Percentiles rank a stretch among this genome's conserved stretches.
Evolutionary conservation across 1,139 yeast genomes (phyloP).

Genomic region (Wickerhamiella pararugosa): DNA sequence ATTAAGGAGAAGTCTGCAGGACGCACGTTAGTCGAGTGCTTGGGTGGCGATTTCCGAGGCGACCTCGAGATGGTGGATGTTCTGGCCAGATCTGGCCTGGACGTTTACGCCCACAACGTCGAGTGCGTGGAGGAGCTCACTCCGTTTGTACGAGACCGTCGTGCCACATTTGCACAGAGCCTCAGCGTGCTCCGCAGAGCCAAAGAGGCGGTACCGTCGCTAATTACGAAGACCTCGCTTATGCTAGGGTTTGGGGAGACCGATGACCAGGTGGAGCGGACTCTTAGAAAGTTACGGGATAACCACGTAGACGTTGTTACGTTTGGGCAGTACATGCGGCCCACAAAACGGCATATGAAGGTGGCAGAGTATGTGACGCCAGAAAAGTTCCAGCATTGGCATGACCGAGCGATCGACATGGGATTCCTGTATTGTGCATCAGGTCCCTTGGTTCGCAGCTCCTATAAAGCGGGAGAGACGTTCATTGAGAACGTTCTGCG

Average conservation of each 20-base stretch:
- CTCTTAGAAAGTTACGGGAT: conserved; percentile 59
- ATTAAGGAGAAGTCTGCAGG: conserved; percentile 76
- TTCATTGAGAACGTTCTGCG: conserved; percentile 87
- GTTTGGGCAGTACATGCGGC: conserved; percentile 98
- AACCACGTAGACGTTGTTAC: conserved; percentile 87
- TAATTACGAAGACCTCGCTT: conserved; percentile 83
- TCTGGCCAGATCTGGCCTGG: conserved; percentile 76
- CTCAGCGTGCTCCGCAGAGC: conserved; percentile 65
- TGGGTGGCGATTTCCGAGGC: conserved; percentile 93
- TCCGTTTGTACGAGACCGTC: conserved; percentile 87
- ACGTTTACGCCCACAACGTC: conserved; percentile 92
- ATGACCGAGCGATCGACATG: conserved; percentile 67
- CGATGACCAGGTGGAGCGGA: conserved; percentile 70
- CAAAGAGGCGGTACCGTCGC: conserved; percentile 54
- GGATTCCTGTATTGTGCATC: conserved; percentile 95
- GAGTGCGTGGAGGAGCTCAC: conserved; percentile 95
- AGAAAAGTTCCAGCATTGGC: conserved; percentile 90
- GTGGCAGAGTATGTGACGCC: conserved; percentile 95
- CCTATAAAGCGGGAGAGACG: conserved; percentile 97
- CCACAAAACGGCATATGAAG: conserved; percentile 96
- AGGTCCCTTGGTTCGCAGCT: conserved; percentile 92
- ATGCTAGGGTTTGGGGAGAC: conserved; percentile 97
- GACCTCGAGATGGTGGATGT: conserved; percentile 65
- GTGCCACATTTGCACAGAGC: conserved; percentile 91
- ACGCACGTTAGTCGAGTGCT: conserved; percentile 79